Evolutionary conservation across 2,329 filamentous ascomycete species (phyloP).

Genomic region (Polychaeton citri): DNA sequence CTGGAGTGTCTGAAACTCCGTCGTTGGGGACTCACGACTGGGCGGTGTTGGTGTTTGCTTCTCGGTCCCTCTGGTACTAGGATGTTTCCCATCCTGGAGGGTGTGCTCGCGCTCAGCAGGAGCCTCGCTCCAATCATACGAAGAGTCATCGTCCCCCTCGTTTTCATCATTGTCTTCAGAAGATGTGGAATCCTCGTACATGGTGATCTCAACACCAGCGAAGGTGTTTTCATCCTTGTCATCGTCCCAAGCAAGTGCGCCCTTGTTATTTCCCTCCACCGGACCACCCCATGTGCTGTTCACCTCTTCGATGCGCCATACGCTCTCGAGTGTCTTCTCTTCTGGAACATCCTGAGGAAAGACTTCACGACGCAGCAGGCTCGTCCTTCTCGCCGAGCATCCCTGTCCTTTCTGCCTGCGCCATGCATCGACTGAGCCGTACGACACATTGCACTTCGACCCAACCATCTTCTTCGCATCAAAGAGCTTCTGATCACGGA

Average conservation of each 20-base stretch:
- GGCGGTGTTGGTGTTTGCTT: too few relatives aligned
- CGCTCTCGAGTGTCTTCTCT: too few relatives aligned
- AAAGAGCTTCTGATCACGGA: too few relatives aligned
- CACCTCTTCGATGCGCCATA: neutral
- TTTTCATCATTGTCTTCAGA: neutral
- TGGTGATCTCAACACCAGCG: too few relatives aligned
- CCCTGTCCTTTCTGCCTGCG: neutral
- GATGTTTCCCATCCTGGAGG: neutral
- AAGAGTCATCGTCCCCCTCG: neutral
- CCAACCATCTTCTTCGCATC: too few relatives aligned
- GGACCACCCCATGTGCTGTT: neutral
- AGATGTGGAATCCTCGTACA: too few relatives aligned
- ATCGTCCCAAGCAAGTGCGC: neutral
- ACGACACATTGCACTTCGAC: too few relatives aligned
- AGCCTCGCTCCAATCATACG: neutral
- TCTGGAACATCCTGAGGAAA: neutral
- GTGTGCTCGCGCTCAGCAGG: neutral
- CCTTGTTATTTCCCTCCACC: neutral
- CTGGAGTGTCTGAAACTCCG: too few relatives aligned
- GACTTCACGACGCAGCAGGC: neutral
- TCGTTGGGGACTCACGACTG: too few relatives aligned
- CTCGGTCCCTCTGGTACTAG: too few relatives aligned
- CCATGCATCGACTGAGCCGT: neutral
- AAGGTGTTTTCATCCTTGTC: too few relatives aligned
- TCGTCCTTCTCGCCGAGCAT: neutral